These are phyloP conservation scores for Eutrema japonicum DNA, from an alignment of 345 rosid genomes.

Conservation along the genomic window DNA sequence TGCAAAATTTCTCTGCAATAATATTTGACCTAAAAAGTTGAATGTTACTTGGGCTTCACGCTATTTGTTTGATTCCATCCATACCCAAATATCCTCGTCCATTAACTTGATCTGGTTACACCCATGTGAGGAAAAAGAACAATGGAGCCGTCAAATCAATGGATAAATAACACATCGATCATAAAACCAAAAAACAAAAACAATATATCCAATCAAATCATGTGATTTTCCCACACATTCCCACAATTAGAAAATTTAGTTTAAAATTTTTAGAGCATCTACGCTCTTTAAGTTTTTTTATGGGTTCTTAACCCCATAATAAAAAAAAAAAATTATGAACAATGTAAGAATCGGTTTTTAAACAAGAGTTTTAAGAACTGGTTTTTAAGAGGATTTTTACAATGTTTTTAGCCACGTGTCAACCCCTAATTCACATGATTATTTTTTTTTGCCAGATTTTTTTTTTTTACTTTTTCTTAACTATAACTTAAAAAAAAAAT, in stretches of 20 bases:
- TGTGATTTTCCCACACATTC: slow-evolving; percentile 29
- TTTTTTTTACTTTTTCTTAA: no score
- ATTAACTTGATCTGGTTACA: slow-evolving; percentile 42
- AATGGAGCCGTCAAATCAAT: slow-evolving; percentile 36
- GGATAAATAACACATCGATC: slow-evolving; percentile 26
- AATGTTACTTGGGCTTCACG: slow-evolving; percentile 22
- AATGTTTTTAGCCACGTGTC: no score
- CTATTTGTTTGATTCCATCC: neutral
- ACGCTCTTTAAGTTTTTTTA: no score
- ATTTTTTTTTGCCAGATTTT: no score
- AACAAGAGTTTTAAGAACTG: no score
- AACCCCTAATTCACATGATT: no score
- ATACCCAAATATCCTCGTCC: slow-evolving; percentile 17
- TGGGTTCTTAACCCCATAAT: no score
- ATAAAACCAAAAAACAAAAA: neutral
- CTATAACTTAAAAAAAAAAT: no score
- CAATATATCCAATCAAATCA: slow-evolving; percentile 34
- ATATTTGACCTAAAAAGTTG: slow-evolving; percentile 27
- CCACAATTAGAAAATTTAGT: slow-evolving; percentile 37
- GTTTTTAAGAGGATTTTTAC: no score
- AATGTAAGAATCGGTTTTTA: no score
- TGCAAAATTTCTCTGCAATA: neutral
- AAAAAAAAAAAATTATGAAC: no score
- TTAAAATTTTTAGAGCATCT: slow-evolving; percentile 20
- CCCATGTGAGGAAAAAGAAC: slow-evolving; percentile 42